A percentile compares a stretch with the other conserved stretches of the same genome.
These are phyloP conservation scores for Babjeviella inositovora DNA, from an alignment of 805 yeast genomes.

Conservation along the genomic window DNA sequence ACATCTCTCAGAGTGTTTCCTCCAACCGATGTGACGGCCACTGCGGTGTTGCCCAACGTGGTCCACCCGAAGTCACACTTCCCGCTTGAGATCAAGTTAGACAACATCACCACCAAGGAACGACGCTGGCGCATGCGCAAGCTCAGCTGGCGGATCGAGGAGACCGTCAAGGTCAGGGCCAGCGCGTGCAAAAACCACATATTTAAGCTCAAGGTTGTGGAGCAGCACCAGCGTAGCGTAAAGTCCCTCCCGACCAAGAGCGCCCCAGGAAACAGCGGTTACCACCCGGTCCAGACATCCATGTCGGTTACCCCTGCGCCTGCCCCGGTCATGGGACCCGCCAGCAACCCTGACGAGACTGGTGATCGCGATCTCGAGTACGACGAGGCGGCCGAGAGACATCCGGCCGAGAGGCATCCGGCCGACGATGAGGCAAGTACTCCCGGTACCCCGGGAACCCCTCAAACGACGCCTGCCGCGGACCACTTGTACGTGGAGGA, in stretches of 20 bases:
- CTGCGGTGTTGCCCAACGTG: conserved; percentile 78
- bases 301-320: no score
- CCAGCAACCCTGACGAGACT: no score
- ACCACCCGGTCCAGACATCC: no score
- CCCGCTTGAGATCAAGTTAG: conserved; percentile 69
- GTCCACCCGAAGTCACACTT: conserved; percentile 78
- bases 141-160: conserved; percentile 80
- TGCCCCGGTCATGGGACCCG: no score
- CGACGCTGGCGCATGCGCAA: conserved; percentile 88
- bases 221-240: conserved; percentile 22
- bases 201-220: conserved; percentile 25
- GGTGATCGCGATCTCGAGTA: conserved; percentile 1
- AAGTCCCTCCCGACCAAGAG: no score
- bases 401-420: conserved; percentile 12
- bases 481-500: conserved; percentile 53
- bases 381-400: no score
- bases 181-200: conserved; percentile 43
- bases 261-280: no score
- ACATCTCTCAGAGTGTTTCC: conserved; percentile 87
- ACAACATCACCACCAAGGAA: conserved; percentile 43
- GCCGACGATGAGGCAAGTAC: conserved; percentile 11
- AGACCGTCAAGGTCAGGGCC: conserved; percentile 47
- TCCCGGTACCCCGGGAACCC: conserved; percentile 9
- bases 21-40: conserved; percentile 82
- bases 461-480: conserved; percentile 12